A percentile compares a stretch with the other conserved stretches of the same genome.
Evolutionary conservation across 371 early-diverging fungal species (phyloP).

Genomic region (Fennellomyces sp.): DNA sequence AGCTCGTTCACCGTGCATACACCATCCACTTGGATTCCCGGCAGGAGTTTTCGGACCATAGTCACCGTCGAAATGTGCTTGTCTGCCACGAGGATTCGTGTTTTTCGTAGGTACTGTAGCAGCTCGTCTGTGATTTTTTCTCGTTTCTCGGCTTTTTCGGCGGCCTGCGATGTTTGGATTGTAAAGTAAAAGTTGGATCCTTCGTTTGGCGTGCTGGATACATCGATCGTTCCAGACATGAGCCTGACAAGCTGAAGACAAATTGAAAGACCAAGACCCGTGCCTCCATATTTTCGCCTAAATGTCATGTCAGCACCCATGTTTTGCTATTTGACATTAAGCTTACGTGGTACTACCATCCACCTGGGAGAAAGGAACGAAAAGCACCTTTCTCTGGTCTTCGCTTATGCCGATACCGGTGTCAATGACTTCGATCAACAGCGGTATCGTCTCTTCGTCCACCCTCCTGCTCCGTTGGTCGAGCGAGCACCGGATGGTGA

Average conservation of each 20-base stretch:
- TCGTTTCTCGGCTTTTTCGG: slow-evolving; percentile 26
- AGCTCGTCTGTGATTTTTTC: slow-evolving; percentile 10
- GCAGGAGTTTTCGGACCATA: slow-evolving; percentile 35
- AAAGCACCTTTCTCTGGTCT: slow-evolving; percentile 56
- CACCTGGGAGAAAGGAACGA: slow-evolving; percentile 62
- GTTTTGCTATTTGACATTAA: background rate
- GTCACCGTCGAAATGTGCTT: slow-evolving; percentile 28
- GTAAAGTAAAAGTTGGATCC: slow-evolving; percentile 64
- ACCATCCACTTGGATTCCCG: slow-evolving; percentile 28
- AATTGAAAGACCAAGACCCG: slow-evolving; percentile 67
- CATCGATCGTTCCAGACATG: slow-evolving; percentile 59
- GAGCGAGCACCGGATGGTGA: slow-evolving; percentile 48
- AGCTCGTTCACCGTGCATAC: slow-evolving; percentile 24
- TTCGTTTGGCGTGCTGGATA: slow-evolving; percentile 54
- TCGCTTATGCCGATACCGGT: slow-evolving; percentile 63
- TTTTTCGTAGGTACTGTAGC: slow-evolving; percentile 15
- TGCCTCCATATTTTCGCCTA: slow-evolving; percentile 66
- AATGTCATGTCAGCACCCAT: too few species aligned
- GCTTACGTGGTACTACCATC: slow-evolving; percentile 53
- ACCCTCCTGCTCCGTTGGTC: slow-evolving; percentile 22
- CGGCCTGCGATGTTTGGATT: slow-evolving; percentile 36
- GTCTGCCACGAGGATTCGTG: slow-evolving; percentile 37
- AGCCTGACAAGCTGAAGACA: slow-evolving; percentile 55
- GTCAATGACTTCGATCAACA: slow-evolving; percentile 49
- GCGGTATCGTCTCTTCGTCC: background rate